Base-by-base conservation (phyloP, 768 basidiomycete genomes). In the Pisolithus sp. region DNA sequence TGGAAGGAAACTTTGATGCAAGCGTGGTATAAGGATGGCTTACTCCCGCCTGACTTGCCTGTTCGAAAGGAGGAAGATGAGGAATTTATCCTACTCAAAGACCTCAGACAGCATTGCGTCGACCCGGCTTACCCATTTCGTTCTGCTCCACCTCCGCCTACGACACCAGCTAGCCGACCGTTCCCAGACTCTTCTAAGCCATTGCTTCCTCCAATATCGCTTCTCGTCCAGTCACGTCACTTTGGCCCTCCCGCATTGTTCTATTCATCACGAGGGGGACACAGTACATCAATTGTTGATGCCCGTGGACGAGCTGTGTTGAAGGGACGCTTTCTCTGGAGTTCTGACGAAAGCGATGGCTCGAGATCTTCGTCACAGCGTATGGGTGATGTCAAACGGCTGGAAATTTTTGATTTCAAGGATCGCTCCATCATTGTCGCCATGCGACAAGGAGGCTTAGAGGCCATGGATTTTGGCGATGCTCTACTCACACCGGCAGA, bases 1-100 rank as follows among this genome's bases (percentile, higher is more conserved):
- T 92, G 90, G 90, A 89, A 87, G 62, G 76, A 86, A n/a, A 78
- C 82, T 21, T 73, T 91, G 43, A 93, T 93, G 89, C 89, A 92
- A 62, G 79, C 83, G 4, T 93, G 89, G 89, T 90, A 87, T 62
- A 87, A 85, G 61, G 90, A 93, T 54, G 87, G 86, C 8, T 66
- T 90, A 18, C 73, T 93, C 21, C 90, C 90, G 3, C 84, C 83
- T 0, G 88, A 91, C 61, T 78, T 93, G 7, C 90, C 90, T 4
- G 82, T 92, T 13, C 75, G 87, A 55, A 76, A 83, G 41, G 90
- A 91, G 62, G 83, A 85, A 59, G 89, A 90, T 38, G 59, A 71
- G 0, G 81, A 80, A 2, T 92, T 82, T 61, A 75, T 77, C 48
- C 71, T 85, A 8, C 73, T 92, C 53, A 84, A 79, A 62, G 89